Conservation (phyloP, 2,329 filamentous ascomycete genomes). For the Parastagonospora nodorum region DNA sequence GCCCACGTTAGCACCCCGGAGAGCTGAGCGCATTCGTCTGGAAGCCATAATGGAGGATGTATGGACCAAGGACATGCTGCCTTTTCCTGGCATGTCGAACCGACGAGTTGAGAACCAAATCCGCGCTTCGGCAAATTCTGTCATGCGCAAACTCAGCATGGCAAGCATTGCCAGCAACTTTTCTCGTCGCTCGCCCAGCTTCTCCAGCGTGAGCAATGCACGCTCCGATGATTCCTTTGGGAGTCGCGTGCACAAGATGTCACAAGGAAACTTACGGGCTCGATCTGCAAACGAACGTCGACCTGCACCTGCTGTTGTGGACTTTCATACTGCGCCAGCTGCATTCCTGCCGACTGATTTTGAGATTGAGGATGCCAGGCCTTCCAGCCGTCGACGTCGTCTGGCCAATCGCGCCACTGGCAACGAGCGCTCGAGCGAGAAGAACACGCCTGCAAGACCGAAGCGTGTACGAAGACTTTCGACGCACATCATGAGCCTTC, state of each 20-base stretch:
- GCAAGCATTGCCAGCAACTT: slow-evolving; percentile 80
- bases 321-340: slow-evolving; percentile 55
- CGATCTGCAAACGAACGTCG: slow-evolving; percentile 32
- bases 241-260: slow-evolving; percentile 31
- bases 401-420: slow-evolving; percentile 32
- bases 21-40: slow-evolving; percentile 76
- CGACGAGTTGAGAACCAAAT: slow-evolving; percentile 73
- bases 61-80: slow-evolving; percentile 80
- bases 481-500: slow-evolving; percentile 36
- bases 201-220: slow-evolving; percentile 49
- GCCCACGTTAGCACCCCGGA: slow-evolving; percentile 73
- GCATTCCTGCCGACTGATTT: slow-evolving; percentile 57
- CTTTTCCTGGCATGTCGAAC: slow-evolving; percentile 79
- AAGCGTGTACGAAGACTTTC: slow-evolving; percentile 40
- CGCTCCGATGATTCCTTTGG: slow-evolving; percentile 43
- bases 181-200: slow-evolving; percentile 70
- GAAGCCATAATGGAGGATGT: slow-evolving; percentile 77
- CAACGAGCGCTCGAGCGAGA: slow-evolving; percentile 29
- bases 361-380: slow-evolving; percentile 43
- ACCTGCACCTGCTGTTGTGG: slow-evolving; percentile 43
- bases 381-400: slow-evolving; percentile 32
- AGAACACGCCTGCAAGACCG: slow-evolving; percentile 21
- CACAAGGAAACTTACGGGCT: slow-evolving; percentile 31
- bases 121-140: slow-evolving; percentile 77
- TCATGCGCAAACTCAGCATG: slow-evolving; percentile 87